Conservation (phyloP, 1,284 basidiomycete genomes). For the Anthracocystis setariae region DNA sequence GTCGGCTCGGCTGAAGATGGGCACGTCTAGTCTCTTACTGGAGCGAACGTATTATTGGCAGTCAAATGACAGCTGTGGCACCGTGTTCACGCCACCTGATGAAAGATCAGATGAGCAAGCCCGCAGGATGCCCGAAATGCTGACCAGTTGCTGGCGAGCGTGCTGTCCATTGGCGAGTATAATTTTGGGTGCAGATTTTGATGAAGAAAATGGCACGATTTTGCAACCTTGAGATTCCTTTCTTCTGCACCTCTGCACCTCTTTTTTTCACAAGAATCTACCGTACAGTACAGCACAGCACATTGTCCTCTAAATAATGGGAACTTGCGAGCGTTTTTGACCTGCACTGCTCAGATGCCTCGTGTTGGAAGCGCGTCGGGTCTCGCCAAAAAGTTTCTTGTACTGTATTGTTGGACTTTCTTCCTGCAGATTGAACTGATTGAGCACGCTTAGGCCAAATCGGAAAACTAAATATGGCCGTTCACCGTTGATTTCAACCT, state of each 20-base stretch:
- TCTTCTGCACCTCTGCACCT: too few species aligned
- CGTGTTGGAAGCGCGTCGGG: background rate
- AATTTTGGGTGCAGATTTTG: background rate
- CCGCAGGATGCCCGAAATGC: background rate
- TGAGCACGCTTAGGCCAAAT: slow-evolving; percentile 1
- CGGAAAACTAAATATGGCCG: slow-evolving; percentile 1
- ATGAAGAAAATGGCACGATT: slow-evolving; percentile 20
- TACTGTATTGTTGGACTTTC: background rate
- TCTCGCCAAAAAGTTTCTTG: slow-evolving; percentile 5
- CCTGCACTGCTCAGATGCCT: slow-evolving; percentile 6
- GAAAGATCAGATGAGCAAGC: too few species aligned
- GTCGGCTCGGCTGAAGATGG: too few species aligned
- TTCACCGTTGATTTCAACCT: background rate
- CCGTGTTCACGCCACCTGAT: too few species aligned
- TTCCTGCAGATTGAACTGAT: background rate
- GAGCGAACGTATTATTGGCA: too few species aligned
- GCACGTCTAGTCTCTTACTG: too few species aligned
- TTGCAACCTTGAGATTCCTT: slow-evolving; percentile 3
- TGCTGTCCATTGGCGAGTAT: background rate
- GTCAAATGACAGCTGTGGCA: too few species aligned
- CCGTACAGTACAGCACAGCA: too few species aligned
- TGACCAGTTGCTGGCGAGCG: background rate
- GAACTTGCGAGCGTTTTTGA: too few species aligned
- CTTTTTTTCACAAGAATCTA: too few species aligned
- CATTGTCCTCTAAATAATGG: too few species aligned